Percentiles rank a stretch among this genome's conserved stretches.
Evolutionary conservation across 371 early-diverging fungal species (phyloP).

Genomic region (Rhizomucor pusillus): DNA sequence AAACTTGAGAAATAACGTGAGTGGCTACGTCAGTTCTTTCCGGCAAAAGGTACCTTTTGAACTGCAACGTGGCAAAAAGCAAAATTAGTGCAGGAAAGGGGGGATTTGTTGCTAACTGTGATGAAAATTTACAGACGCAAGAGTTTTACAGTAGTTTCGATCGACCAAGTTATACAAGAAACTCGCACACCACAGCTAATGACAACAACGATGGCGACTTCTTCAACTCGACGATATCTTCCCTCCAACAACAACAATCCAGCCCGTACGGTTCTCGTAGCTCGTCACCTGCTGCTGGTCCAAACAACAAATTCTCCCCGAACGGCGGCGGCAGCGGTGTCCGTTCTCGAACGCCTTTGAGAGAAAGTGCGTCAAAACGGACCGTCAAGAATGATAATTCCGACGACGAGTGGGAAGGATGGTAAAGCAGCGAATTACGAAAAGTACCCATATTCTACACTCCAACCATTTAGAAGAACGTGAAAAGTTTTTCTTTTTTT

Average conservation of each 20-base stretch:
- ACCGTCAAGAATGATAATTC: constrained; percentile 34
- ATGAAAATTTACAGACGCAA: constrained; percentile 13
- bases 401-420: constrained; percentile 62
- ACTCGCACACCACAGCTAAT: constrained; percentile 14
- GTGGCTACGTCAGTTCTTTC: constrained; percentile 65
- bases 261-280: constrained; percentile 32
- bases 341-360: constrained; percentile 34
- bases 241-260: constrained; percentile 30
- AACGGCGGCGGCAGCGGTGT: constrained; percentile 11
- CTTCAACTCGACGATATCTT: constrained; percentile 41
- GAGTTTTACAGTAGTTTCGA: constrained; percentile 18
- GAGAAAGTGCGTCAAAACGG: constrained; percentile 26
- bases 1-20: constrained; percentile 72
- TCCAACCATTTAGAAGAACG: too few relatives aligned
- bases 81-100: too few relatives aligned
- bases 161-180: constrained; percentile 13
- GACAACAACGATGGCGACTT: constrained; percentile 38
- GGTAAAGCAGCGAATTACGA: constrained; percentile 21
- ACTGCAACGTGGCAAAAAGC: constrained; percentile 14
- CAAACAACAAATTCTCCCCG: constrained; percentile 18
- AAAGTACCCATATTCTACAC: too few relatives aligned
- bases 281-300: constrained; percentile 29
- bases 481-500: too few relatives aligned
- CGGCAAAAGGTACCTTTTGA: constrained; percentile 60
- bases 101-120: constrained; percentile 13